phyloP scores from a whole-genome alignment of 2,329 filamentous ascomycete species.

The Fusarium humuli region DNA sequence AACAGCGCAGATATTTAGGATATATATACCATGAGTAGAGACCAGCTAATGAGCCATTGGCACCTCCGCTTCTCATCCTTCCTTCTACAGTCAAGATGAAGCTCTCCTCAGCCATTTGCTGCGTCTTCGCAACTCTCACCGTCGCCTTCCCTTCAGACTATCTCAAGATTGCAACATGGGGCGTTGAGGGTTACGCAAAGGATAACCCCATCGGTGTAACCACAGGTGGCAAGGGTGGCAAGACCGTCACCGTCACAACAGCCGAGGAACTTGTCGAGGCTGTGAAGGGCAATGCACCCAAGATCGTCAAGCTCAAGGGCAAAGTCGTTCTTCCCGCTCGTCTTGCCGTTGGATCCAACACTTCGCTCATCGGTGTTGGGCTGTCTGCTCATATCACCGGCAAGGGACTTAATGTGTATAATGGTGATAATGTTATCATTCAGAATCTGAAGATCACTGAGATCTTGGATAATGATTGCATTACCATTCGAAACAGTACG shows the following conservation, averaged over 20 bases:
- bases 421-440: slow-evolving; percentile 55
- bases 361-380: slow-evolving; percentile 55
- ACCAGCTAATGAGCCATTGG: not conserved
- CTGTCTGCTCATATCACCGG: slow-evolving; percentile 52
- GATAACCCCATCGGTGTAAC: slow-evolving; percentile 54
- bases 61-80: not conserved
- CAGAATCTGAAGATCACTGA: slow-evolving; percentile 53
- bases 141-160: slow-evolving; percentile 36
- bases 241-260: slow-evolving; percentile 59
- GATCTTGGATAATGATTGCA: slow-evolving; percentile 56
- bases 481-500: slow-evolving; percentile 59
- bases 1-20: not conserved
- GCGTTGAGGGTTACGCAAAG: slow-evolving; percentile 46
- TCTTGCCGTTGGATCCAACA: slow-evolving; percentile 59
- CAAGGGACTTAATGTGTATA: slow-evolving; percentile 52
- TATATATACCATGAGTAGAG: slow-evolving; percentile 10
- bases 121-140: slow-evolving; percentile 24
- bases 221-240: slow-evolving; percentile 58
- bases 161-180: slow-evolving; percentile 40
- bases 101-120: slow-evolving; percentile 21
- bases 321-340: slow-evolving; percentile 51
- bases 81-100: slow-evolving; percentile 26
- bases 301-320: slow-evolving; percentile 57
- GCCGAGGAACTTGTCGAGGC: slow-evolving; percentile 58
- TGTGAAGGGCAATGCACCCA: slow-evolving; percentile 55